phyloP scores from a whole-genome alignment of 2,329 filamentous ascomycete genomes.

The Pleoardoris graminearum region DNA sequence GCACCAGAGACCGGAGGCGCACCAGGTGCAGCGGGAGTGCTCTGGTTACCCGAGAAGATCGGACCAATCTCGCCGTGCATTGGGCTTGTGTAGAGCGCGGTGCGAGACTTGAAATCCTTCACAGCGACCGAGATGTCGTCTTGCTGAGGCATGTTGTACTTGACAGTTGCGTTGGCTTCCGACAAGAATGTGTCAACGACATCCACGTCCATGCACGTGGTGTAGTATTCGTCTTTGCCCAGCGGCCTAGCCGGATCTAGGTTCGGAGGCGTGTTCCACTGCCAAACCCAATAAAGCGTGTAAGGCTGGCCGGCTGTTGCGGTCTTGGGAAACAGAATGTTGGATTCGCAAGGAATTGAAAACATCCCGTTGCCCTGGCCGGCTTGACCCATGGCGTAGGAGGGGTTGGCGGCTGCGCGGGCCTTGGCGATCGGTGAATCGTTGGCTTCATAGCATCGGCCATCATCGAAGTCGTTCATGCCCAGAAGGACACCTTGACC shows the following conservation, averaged over 20 bases:
- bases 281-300: constrained; percentile 96
- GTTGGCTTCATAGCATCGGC: constrained; percentile 84
- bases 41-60: constrained; percentile 20
- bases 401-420: constrained; percentile 62
- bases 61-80: constrained; percentile 35
- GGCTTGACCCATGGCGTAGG: constrained; percentile 56
- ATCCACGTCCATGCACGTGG: constrained; percentile 60
- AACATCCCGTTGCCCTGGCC: constrained; percentile 38
- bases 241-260: constrained; percentile 11
- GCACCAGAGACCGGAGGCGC: constrained; percentile 11
- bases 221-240: constrained; percentile 58
- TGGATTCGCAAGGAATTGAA: constrained; percentile 78
- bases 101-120: constrained; percentile 45
- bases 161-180: constrained; percentile 15
- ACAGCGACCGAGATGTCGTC: constrained; percentile 49
- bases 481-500: constrained; percentile 74
- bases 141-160: constrained; percentile 41
- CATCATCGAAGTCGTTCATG: constrained; percentile 83
- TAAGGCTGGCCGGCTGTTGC: constrained; percentile 66
- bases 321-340: constrained; percentile 73
- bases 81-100: constrained; percentile 41
- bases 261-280: constrained; percentile 62
- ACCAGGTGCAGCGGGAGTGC: constrained; percentile 11
- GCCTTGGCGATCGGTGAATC: constrained; percentile 57
- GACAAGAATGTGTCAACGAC: constrained; percentile 42